Percentiles rank a stretch among this genome's conserved stretches.
These are phyloP conservation scores for Drosera spatulata DNA, from an alignment of 179 eudicot species.

Conservation along the genomic window DNA sequence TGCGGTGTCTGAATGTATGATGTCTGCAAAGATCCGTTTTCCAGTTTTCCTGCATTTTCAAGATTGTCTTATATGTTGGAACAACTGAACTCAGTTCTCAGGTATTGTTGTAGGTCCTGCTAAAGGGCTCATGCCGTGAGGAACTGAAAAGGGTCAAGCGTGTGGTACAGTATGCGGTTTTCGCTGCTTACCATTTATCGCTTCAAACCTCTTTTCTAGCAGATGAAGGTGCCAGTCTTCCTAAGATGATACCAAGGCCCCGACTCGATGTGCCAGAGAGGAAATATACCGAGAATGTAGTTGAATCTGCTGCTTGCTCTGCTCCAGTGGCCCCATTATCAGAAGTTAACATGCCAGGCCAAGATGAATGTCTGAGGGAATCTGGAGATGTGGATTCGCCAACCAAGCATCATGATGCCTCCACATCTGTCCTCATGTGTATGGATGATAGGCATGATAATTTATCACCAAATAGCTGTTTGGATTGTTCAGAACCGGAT, in stretches of 20 bases:
- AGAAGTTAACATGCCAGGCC: slow-evolving; percentile 10
- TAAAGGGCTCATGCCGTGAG: slow-evolving; percentile 68
- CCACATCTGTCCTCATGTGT: slow-evolving; percentile 10
- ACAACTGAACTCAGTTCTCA: neutral
- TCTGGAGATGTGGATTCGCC: slow-evolving; percentile 19
- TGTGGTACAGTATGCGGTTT: slow-evolving; percentile 77
- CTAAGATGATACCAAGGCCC: slow-evolving; percentile 35
- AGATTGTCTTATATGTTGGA: neutral
- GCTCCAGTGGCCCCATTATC: slow-evolving; percentile 10
- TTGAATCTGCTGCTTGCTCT: slow-evolving; percentile 18
- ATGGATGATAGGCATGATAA: slow-evolving; percentile 23
- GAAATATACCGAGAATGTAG: slow-evolving; percentile 22
- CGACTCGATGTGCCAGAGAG: slow-evolving; percentile 24
- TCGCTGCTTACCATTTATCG: slow-evolving; percentile 95
- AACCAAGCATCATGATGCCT: slow-evolving; percentile 13
- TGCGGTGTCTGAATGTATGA: too few relatives aligned
- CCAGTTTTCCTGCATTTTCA: too few relatives aligned
- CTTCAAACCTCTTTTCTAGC: slow-evolving; percentile 92
- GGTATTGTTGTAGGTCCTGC: slow-evolving; percentile 48
- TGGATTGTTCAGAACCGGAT: slow-evolving; percentile 18
- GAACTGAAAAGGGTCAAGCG: slow-evolving; percentile 87
- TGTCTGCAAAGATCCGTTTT: too few relatives aligned
- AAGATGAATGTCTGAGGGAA: slow-evolving; percentile 13
- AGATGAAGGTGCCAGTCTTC: slow-evolving; percentile 97
- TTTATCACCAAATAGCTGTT: slow-evolving; percentile 7